Percentiles rank a stretch among this genome's conserved stretches.
These are phyloP conservation scores for Pseudotsuga menziesii DNA, from an alignment of 75 land plant species.

Conservation along the genomic window DNA sequence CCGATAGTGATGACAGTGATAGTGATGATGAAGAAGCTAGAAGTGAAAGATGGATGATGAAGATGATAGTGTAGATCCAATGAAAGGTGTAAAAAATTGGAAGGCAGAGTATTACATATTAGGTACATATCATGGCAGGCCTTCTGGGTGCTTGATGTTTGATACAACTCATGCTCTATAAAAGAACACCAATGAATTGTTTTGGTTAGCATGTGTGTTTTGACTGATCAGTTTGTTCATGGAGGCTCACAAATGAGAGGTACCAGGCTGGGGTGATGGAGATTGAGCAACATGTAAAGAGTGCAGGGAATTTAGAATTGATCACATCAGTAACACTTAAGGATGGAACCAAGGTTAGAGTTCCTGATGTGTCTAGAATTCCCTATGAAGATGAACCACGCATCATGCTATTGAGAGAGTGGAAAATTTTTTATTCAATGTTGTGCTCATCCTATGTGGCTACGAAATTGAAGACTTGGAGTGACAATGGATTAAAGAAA, in stretches of 20 bases:
- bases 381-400: conserved; percentile 90
- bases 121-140: conserved; percentile 92
- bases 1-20: conserved; percentile 46
- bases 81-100: conserved; percentile 28
- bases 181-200: conserved; percentile 86
- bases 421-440: conserved; percentile 96
- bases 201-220: conserved; percentile 93
- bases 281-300: conserved; percentile 83
- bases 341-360: conserved; percentile 89
- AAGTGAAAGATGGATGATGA: conserved; percentile 14
- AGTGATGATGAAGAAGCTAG: conserved; percentile 20
- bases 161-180: conserved; percentile 78
- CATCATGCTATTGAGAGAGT: conserved; percentile 87
- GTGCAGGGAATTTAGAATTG: conserved; percentile 73
- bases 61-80: conserved; percentile 36
- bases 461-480: conserved; percentile 95
- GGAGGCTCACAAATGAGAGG: conserved; percentile 85
- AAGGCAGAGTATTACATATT: conserved; percentile 65
- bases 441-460: conserved; percentile 85
- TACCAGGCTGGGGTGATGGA: conserved; percentile 83
- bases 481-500: conserved; percentile 82
- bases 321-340: conserved; percentile 74
- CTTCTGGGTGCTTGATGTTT: conserved; percentile 86
- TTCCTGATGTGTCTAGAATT: conserved; percentile 79
- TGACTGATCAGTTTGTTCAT: conserved; percentile 97